These are phyloP conservation scores for Cercospora zeae-maydis DNA, from an alignment of 2,329 filamentous ascomycete genomes.

Conservation along the genomic window DNA sequence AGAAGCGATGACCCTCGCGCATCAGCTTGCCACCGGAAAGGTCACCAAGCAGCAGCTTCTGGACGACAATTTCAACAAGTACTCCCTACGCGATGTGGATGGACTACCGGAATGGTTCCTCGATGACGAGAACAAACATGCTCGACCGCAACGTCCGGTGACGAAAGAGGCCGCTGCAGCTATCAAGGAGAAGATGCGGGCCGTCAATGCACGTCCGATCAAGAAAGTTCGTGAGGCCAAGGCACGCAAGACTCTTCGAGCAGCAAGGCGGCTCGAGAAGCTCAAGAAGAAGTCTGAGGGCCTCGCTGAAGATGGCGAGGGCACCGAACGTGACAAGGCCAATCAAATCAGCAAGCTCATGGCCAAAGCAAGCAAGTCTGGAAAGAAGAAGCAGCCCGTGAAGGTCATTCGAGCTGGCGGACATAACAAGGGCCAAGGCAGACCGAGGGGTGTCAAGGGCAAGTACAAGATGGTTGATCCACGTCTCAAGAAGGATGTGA, in stretches of 20 bases:
- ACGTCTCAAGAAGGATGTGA: constrained; percentile 92
- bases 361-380: constrained; percentile 65
- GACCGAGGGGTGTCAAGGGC: constrained; percentile 89
- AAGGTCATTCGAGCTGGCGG: constrained; percentile 87
- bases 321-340: constrained; percentile 83
- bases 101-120: constrained; percentile 97
- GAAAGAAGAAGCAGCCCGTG: constrained; percentile 73
- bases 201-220: constrained; percentile 91
- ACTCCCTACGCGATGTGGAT: constrained; percentile 83
- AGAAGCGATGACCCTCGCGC: constrained; percentile 96
- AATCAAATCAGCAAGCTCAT: constrained; percentile 77
- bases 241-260: constrained; percentile 94
- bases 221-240: constrained; percentile 98
- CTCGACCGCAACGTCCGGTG: constrained; percentile 81
- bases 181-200: constrained; percentile 90
- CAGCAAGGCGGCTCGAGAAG: constrained; percentile 86
- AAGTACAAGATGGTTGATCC: constrained; percentile 96
- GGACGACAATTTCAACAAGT: constrained; percentile 92
- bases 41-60: constrained; percentile 74
- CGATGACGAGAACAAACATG: constrained; percentile 83
- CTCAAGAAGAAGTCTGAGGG: constrained; percentile 95
- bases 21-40: constrained; percentile 82
- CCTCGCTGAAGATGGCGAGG: constrained; percentile 75
- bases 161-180: constrained; percentile 83
- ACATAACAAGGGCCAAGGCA: constrained; percentile 77